These are phyloP conservation scores for Bacidia rubella DNA, from an alignment of 495 filamentous ascomycete genomes.

Conservation along the genomic window DNA sequence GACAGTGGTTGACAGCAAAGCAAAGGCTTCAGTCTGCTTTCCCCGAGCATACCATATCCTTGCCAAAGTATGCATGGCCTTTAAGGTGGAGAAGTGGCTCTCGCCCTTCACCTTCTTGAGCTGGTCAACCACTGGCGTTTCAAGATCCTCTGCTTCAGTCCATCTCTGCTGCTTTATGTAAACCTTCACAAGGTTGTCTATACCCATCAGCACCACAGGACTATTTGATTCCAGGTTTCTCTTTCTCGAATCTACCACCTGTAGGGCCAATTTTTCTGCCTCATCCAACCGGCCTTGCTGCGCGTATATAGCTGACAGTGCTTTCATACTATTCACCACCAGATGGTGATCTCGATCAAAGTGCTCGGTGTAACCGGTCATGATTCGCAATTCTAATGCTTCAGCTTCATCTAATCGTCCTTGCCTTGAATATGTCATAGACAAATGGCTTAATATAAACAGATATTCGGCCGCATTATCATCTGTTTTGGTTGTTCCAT, in stretches of 20 bases:
- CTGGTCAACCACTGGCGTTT: neutral
- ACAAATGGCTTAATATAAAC: constrained; percentile 16
- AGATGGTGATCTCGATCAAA: constrained; percentile 9
- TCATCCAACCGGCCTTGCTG: constrained; percentile 20
- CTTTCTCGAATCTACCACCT: neutral
- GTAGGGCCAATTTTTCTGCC: constrained; percentile 8
- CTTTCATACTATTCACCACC: constrained; percentile 15
- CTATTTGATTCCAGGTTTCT: neutral
- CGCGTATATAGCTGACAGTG: constrained; percentile 14
- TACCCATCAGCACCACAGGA: neutral
- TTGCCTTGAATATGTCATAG: constrained; percentile 18
- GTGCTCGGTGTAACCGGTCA: neutral
- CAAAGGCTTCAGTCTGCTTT: neutral
- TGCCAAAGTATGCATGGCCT: neutral
- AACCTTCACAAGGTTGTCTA: neutral
- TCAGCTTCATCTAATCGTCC: constrained; percentile 23
- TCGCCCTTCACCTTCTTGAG: neutral
- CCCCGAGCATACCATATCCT: neutral
- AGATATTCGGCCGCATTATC: constrained; percentile 20
- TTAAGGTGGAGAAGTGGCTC: neutral
- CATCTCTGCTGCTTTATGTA: constrained; percentile 1
- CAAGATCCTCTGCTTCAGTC: constrained; percentile 3
- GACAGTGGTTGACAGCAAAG: neutral
- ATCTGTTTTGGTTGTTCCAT: constrained; percentile 16
- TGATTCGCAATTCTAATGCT: neutral